Base-by-base conservation (phyloP, 345 rosid species). In the Alliaria petiolata region DNA sequence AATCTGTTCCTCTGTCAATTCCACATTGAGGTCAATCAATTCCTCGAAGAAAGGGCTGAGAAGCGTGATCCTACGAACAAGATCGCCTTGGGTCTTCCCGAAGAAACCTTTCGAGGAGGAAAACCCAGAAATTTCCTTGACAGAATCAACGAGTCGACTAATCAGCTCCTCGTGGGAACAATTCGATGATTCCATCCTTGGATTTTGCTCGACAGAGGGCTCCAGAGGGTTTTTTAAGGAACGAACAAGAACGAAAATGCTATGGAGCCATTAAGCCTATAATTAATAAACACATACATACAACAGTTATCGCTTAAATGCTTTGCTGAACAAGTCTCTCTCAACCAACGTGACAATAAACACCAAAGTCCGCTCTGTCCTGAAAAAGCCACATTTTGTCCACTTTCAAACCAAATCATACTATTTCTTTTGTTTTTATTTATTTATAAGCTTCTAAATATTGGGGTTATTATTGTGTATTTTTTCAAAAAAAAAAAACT, bases 41-140 rank as follows among this genome's bases (percentile, higher is more conserved):
- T 95, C 99, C 86, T 91, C 96, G 53, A 95, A 89, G 85, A 91
- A 80, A 78, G 99, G 98, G 74, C 93, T 84, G 79, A 95, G 82
- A 31, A 95, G 88, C 90, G 91, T 91, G 75, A 95, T 87, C 75
- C 99, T 83, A 33, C 99, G 92, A 38, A 82, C 83, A 82, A 91
- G 81, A 83, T 89, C 86, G 31, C 90, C 89, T 71, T 89, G 86
- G 89, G 83, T 81, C 83, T 71, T 87, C 77, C 83, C 88, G 69
- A 81, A 80, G 12, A 83, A 65, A 72, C 81, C 85, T 58, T 65
- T 82, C 31, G 87, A 86, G 80, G 83, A 88, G 4, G 86, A 84
- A 43, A 89, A 79, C 74, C 81, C 85, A 5, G 87, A 84, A 58
- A 91, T 80, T 85, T 81, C 89, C 79, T 79, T 91, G 42, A 91